These are phyloP conservation scores for Oxytropis ochrocephala DNA, from an alignment of 306 rosid genomes.

Conservation along the genomic window DNA sequence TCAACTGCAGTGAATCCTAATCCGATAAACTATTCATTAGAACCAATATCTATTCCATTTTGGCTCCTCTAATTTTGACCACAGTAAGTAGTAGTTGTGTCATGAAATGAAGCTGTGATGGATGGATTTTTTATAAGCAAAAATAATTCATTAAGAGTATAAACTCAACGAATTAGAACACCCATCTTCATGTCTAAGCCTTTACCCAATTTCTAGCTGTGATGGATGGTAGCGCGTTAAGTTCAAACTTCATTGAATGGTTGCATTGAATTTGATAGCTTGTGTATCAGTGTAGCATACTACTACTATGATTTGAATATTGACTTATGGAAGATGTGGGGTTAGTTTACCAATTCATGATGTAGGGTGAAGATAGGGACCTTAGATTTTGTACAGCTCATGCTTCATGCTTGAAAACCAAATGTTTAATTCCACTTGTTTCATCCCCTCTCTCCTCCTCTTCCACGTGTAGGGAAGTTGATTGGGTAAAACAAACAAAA, in stretches of 20 bases:
- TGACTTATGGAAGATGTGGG: constrained; percentile 13
- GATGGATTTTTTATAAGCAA: too few relatives aligned
- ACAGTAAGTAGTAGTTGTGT: neutral
- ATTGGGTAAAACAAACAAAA: neutral
- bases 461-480: constrained; percentile 20
- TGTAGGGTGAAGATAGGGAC: neutral
- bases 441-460: neutral
- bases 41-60: neutral
- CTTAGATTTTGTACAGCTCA: constrained; percentile 8
- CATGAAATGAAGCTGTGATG: too few relatives aligned
- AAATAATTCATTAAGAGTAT: too few relatives aligned
- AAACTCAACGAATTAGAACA: too few relatives aligned
- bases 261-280: neutral
- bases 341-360: neutral
- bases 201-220: too few relatives aligned
- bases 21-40: too few relatives aligned
- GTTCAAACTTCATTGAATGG: neutral
- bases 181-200: too few relatives aligned
- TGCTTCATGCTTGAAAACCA: neutral
- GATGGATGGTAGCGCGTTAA: neutral
- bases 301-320: neutral
- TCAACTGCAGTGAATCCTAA: too few relatives aligned
- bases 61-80: neutral
- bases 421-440: constrained; percentile 17
- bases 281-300: neutral